These are phyloP conservation scores for Parafenestella ontariensis DNA, from an alignment of 2,329 filamentous ascomycete genomes.

Conservation along the genomic window DNA sequence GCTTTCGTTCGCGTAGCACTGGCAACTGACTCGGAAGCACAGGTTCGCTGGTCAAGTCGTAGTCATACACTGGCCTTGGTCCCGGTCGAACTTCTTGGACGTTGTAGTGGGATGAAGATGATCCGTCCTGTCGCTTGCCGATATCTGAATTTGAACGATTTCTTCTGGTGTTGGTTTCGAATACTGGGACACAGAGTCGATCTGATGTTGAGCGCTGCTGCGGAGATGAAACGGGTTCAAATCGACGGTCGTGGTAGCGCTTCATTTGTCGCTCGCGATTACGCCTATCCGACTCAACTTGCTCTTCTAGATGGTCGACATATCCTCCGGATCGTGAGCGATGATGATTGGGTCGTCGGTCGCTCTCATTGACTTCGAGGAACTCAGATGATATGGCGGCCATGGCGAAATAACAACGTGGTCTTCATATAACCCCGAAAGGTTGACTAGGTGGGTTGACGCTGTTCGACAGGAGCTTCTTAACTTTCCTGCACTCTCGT, in stretches of 20 bases:
- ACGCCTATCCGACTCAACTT: conserved; percentile 22
- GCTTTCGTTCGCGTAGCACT: conserved; percentile 1
- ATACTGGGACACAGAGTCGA: conserved; percentile 29
- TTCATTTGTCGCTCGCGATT: conserved; percentile 32
- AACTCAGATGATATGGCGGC: conserved; percentile 18
- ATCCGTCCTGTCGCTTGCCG: conserved; percentile 6
- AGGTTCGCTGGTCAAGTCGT: conserved; percentile 14
- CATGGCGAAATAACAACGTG: conserved; percentile 4
- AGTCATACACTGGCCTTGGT: conserved; percentile 7
- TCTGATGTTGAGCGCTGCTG: conserved; percentile 20
- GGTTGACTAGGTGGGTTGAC: not conserved
- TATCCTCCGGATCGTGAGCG: conserved; percentile 35
- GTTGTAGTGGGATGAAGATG: conserved; percentile 12
- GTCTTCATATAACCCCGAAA: too few relatives aligned
- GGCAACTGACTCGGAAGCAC: conserved; percentile 13
- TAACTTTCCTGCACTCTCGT: too few relatives aligned
- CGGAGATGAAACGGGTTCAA: not conserved
- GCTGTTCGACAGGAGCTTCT: not conserved
- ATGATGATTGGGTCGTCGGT: conserved; percentile 9
- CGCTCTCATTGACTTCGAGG: conserved; percentile 14
- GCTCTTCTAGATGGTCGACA: conserved; percentile 31
- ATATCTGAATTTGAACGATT: conserved; percentile 14
- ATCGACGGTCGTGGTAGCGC: conserved; percentile 23
- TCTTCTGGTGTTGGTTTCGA: conserved; percentile 17
- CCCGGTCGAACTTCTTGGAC: conserved; percentile 25